Evolutionary conservation across 1,284 basidiomycete genomes (phyloP).

Genomic region (Neotropicomus parvogracilis): DNA sequence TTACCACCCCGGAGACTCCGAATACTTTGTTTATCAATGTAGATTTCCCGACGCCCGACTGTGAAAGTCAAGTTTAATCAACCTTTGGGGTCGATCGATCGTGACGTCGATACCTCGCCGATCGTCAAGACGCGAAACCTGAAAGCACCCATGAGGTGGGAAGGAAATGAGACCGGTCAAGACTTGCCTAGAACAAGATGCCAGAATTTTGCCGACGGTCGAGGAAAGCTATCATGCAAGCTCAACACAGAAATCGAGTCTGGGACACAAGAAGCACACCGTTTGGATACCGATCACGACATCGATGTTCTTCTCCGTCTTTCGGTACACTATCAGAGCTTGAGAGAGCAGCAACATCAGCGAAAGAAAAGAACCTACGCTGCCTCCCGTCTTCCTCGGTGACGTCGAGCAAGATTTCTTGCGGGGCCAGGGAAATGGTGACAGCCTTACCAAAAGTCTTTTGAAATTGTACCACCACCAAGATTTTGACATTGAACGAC

Average conservation of each 20-base stretch:
- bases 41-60: too few species aligned
- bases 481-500: not conserved
- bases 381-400: constrained; percentile 1
- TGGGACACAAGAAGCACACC: not conserved
- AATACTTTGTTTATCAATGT: not conserved
- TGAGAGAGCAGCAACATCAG: not conserved
- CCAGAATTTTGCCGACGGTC: constrained; percentile 1
- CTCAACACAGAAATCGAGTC: not conserved
- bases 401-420: not conserved
- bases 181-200: not conserved
- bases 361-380: not conserved
- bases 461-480: not conserved
- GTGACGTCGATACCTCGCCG: not conserved
- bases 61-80: not conserved
- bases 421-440: not conserved
- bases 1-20: not conserved
- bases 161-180: not conserved
- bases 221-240: not conserved
- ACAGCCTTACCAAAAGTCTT: not conserved
- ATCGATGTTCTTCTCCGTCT: constrained; percentile 1
- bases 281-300: not conserved
- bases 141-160: not conserved
- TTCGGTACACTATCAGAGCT: constrained; percentile 2
- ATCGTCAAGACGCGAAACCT: constrained; percentile 11
- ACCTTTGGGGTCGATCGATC: not conserved